Evolutionary conservation across 2,329 filamentous ascomycete genomes (phyloP).

Genomic region (Cadophora luteo-olivacea): DNA sequence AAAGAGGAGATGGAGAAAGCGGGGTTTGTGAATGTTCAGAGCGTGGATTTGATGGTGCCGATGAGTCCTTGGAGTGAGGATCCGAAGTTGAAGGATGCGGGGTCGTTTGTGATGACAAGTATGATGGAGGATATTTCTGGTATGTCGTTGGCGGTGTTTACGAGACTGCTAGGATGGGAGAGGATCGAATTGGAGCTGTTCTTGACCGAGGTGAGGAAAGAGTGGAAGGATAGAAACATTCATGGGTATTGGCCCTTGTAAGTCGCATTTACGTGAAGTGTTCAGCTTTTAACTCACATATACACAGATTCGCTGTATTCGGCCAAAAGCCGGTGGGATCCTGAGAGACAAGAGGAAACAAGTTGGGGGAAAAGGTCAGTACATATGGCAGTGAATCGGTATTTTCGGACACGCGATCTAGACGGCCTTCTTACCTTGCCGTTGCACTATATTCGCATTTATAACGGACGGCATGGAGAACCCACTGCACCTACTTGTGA

Average conservation of each 20-base stretch:
- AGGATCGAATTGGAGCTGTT: conserved; percentile 30
- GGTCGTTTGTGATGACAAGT: conserved; percentile 28
- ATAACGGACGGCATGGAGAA: conserved; percentile 24
- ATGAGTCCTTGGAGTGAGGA: conserved; percentile 56
- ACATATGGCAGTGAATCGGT: too few species aligned
- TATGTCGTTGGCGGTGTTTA: conserved; percentile 32
- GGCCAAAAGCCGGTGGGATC: conserved; percentile 28
- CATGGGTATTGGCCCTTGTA: conserved; percentile 33
- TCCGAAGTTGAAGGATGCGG: conserved; percentile 52
- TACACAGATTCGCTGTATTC: conserved; percentile 26
- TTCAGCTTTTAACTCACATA: neutral
- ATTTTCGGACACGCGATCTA: neutral
- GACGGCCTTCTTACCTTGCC: neutral
- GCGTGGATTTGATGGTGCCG: conserved; percentile 52
- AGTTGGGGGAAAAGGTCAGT: too few species aligned
- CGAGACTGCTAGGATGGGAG: conserved; percentile 29
- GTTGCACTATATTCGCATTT: conserved; percentile 4
- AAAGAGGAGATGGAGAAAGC: conserved; percentile 44
- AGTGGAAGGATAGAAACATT: conserved; percentile 27
- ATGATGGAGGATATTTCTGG: conserved; percentile 28
- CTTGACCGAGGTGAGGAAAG: conserved; percentile 25
- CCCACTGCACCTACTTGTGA: conserved; percentile 22
- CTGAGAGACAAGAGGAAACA: too few species aligned
- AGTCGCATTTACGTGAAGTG: conserved; percentile 14
- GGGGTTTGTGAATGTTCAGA: conserved; percentile 51